These are phyloP conservation scores for Kokia cookei DNA, from an alignment of 441 rosid species.

Conservation along the genomic window DNA sequence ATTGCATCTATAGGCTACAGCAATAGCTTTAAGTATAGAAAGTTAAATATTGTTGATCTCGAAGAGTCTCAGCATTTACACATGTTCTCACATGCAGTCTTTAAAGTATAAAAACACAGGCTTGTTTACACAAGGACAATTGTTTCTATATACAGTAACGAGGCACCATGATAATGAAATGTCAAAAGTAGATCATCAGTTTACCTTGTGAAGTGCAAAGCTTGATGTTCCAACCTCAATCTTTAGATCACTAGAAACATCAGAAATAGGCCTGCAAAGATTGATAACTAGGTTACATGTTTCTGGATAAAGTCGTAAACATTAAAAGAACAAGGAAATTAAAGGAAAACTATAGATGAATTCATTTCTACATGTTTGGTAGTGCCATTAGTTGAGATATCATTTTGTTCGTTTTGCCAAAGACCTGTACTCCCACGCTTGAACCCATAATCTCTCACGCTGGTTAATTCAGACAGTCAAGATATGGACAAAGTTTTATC, in stretches of 20 bases:
- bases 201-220: constrained; percentile 92
- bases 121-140: neutral
- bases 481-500: constrained; percentile 16
- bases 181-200: neutral
- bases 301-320: neutral
- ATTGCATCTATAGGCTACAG: neutral
- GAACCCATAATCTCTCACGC: constrained; percentile 15
- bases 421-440: constrained; percentile 22
- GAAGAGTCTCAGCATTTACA: no score
- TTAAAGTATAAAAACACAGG: neutral
- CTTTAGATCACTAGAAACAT: constrained; percentile 91
- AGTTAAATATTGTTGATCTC: neutral
- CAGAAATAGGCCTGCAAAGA: constrained; percentile 88
- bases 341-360: constrained; percentile 6
- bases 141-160: no score
- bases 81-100: neutral
- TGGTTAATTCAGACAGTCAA: constrained; percentile 4
- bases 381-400: constrained; percentile 28
- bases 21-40: neutral
- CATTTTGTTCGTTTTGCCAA: constrained; percentile 19
- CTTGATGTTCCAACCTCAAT: constrained; percentile 79
- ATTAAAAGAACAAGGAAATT: neutral
- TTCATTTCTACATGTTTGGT: constrained; percentile 36
- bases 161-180: neutral
- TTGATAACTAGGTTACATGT: constrained; percentile 11